Base-by-base conservation (phyloP, 257 asterid genomes). In the Solanum appendiculatum region DNA sequence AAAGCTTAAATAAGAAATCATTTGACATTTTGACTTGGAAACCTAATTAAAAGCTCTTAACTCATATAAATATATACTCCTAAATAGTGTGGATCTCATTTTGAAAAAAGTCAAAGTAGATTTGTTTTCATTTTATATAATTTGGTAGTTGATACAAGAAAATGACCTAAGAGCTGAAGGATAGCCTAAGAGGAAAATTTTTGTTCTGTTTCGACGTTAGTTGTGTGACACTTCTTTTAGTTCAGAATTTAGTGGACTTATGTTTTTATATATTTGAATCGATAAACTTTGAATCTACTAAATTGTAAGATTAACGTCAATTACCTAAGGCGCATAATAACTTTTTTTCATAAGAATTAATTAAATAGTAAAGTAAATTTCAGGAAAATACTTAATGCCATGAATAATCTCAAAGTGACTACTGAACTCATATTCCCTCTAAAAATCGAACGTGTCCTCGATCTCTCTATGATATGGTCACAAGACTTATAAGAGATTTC, bases 11-110 rank as follows among this genome's bases (percentile, higher is more conserved):
- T 91, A 88, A 58, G 89, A 90, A 87, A 90, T 85, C 88, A 89
- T 92, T 93, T 92, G 92, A 93, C 92, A 73, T 75, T 92, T 93
- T 92, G 92, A 93, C 92, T 78, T 75, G 6, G 54, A 87, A 44
- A 27, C 66, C 40, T 80, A 78, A 72, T 72, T 34, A 72, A 46
- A 27, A 80, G 64, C 7, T 44, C n/a, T 54, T 7, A 48, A 44
- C 39, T 14, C 40, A 25, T 78, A 78, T 25, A 25, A 44, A 42
- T 27, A 34, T 72, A 36, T 54, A 23, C 51, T 74, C 31, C 12
- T 29, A 68, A 37, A 18, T 46, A 15, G 12, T 10, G 40, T 46
- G 64, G 36, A 27, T 80, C 84, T 80, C 40, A 80, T 16, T 46
- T 78, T 0, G 0, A 20, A 9, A 44, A 27, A 46, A 20, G 40